Evolutionary conservation across 177 flowering plant genomes (phyloP).

Genomic region (Vitis hybrid): DNA sequence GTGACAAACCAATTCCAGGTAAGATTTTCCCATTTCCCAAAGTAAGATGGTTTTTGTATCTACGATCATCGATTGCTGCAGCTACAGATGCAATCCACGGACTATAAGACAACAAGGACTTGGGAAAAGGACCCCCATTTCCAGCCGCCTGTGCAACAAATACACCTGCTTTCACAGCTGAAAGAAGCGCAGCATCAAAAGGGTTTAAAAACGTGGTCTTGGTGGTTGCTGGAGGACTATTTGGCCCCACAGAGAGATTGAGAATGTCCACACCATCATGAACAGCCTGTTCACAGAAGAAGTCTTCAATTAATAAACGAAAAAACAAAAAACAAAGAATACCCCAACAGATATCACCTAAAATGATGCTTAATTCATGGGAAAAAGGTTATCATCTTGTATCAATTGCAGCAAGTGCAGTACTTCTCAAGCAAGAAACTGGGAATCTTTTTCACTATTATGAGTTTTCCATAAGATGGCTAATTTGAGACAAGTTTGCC

Average conservation of each 20-base stretch:
- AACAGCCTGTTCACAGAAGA: slow-evolving; percentile 67
- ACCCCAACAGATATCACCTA: not conserved
- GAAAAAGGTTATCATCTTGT: not conserved
- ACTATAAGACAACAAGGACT: slow-evolving; percentile 88
- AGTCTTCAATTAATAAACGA: not conserved
- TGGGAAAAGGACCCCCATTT: slow-evolving; percentile 97
- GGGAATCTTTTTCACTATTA: not conserved
- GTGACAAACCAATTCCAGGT: slow-evolving; percentile 86
- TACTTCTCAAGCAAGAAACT: not conserved
- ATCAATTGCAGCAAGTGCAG: not conserved
- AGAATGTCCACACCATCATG: slow-evolving; percentile 97
- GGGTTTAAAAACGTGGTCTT: slow-evolving; percentile 90
- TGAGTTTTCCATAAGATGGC: not conserved
- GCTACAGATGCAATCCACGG: slow-evolving; percentile 99
- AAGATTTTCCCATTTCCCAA: slow-evolving; percentile 88
- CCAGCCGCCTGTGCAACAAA: slow-evolving; percentile 99
- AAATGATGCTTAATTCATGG: not conserved
- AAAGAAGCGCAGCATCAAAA: slow-evolving; percentile 87
- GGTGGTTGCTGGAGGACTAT: slow-evolving; percentile 86
- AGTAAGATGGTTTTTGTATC: slow-evolving; percentile 85
- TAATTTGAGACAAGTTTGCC: not conserved
- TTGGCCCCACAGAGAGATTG: slow-evolving; percentile 95
- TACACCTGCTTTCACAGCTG: slow-evolving; percentile 95
- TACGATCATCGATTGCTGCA: slow-evolving; percentile 94
- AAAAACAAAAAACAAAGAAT: not conserved